A percentile compares a stretch with the other conserved stretches of the same genome.
phyloP scores from a whole-genome alignment of 1,284 basidiomycete genomes.

The Meira miltonrushii region DNA sequence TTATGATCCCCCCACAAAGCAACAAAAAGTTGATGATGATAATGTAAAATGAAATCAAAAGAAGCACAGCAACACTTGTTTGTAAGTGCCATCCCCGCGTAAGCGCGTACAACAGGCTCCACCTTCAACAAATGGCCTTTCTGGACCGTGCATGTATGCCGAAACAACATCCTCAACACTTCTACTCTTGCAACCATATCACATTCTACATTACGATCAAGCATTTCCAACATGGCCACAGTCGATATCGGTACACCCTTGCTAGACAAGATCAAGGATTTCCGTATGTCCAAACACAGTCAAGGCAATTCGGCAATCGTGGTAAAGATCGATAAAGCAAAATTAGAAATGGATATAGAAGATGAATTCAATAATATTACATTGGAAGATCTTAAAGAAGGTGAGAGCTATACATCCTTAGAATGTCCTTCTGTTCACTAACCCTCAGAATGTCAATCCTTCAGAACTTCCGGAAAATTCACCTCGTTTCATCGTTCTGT shows the following conservation, averaged over 20 bases:
- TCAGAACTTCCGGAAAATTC: slow-evolving; percentile 82
- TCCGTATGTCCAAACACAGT: slow-evolving; percentile 23
- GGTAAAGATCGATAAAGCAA: slow-evolving; percentile 43
- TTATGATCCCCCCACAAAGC: too few relatives aligned
- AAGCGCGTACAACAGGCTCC: too few relatives aligned
- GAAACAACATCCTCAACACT: too few relatives aligned
- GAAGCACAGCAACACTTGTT: too few relatives aligned
- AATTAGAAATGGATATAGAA: slow-evolving; percentile 37
- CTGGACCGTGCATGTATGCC: too few relatives aligned
- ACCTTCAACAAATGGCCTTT: too few relatives aligned
- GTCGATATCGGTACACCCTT: slow-evolving; percentile 41
- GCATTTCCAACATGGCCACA: slow-evolving; percentile 16
- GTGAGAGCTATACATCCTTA: slow-evolving; percentile 11
- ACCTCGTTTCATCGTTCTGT: slow-evolving; percentile 78
- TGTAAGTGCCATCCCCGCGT: too few relatives aligned
- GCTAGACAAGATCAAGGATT: slow-evolving; percentile 24
- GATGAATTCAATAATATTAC: slow-evolving; percentile 29
- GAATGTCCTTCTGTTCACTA: slow-evolving; percentile 8
- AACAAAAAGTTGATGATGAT: too few relatives aligned
- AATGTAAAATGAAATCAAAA: too few relatives aligned
- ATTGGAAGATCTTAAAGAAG: slow-evolving; percentile 42
- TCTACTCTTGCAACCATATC: not conserved
- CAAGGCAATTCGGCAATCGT: slow-evolving; percentile 29
- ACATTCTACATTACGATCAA: not conserved
- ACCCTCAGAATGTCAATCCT: not conserved